Base-by-base conservation (phyloP, 2,329 filamentous ascomycete species). In the Trichoderma brevicompactum region DNA sequence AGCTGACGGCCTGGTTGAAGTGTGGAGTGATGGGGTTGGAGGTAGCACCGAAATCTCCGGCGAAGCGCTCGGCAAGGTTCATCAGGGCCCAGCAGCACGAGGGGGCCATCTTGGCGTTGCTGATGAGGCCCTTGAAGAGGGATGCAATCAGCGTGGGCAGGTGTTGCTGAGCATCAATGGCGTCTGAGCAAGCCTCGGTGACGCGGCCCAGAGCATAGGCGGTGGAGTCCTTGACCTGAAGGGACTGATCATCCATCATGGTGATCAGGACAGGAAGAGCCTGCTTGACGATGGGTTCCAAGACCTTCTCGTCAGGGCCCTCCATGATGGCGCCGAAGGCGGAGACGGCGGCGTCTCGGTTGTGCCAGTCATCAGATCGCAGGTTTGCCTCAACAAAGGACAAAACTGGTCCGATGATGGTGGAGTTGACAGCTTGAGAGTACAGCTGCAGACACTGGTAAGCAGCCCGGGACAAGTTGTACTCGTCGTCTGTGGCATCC, bases 71-170 rank as follows among this genome's bases (percentile, higher is more conserved):
- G 10, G 95, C 94, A 75, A 99, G 82, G 80, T 98, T 99, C 92
- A 99, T 98, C 70, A 99, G 82, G 38, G 95, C 94, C 95, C 96
- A 97, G 82, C 95, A 99, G 87, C 95, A 98, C 36, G 95, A 99
- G 64, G 92, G 89, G 38, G 94, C 95, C 89, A 99, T 99, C 86
- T 96, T 97, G 67, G 93, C 90, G 76, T 91, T 95, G 80, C 91
- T 94, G 66, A 92, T 88, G 66, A 99, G 85, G 58, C 94, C 95
- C 71, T 89, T 88, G 82, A 99, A 99, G 9, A 99, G 86, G 46
- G 94, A 91, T 65, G 88, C 87, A 74, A 99, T 94, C 68, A 99
- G 83, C 19, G 90, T 87, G 69, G 93, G 91, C 5, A 99, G 86
- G 75, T 97, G 92, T 69, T 89, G 83, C 70, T 86, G 82, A 46